Evolutionary conservation across 257 asterid genomes (phyloP), one percentile per base, ranked within the genome.

Genomic region (Solanum pinnatisectum): DNA sequence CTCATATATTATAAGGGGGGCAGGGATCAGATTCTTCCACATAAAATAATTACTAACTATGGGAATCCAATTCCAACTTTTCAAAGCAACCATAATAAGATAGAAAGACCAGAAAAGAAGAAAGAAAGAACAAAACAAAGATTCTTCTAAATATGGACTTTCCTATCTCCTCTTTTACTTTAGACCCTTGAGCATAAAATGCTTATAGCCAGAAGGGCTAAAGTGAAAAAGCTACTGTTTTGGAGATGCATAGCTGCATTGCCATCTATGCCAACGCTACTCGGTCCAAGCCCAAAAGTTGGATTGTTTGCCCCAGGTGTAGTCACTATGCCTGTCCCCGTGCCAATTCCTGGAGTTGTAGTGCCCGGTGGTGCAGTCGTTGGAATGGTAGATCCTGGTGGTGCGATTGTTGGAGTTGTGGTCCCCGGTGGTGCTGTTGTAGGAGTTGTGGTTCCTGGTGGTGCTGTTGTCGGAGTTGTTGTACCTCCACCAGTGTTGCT

Each of bases 341-440:
- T 65, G 79, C 77, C 85, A 5, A 11, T 8, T 1, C 87, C 89
- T 32, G 44, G 86, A 6, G 39, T 65, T 16, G 11, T 92, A 12
- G 77, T 32, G 14, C 79, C 72, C 4, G 90, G 71, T 4, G 93
- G 87, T 73, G 72, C 84, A 88, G 42, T 89, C 35, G 93, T 23
- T 39, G 94, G 88, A 78, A 65, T 40, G 74, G 91, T 84, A 67
- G 49, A 14, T n/a, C 85, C 60, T 15, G 91, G 71, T 6, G 93
- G 87, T 73, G 72, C 81, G 82, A 72, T 89, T 33, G 93, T 33
- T 22, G 94, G 88, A 84, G 84, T 39, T 86, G 91, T 84, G 81
- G 46, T 30, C 10, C 84, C 59, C 1, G 91, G 70, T 5, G 92
- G 87, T 77, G 71, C 83, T 76, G 37, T 87, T 37, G 92, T 16